These are phyloP conservation scores for Kodamaea derodonti DNA, from an alignment of 1,139 yeast genomes.

Conservation along the genomic window DNA sequence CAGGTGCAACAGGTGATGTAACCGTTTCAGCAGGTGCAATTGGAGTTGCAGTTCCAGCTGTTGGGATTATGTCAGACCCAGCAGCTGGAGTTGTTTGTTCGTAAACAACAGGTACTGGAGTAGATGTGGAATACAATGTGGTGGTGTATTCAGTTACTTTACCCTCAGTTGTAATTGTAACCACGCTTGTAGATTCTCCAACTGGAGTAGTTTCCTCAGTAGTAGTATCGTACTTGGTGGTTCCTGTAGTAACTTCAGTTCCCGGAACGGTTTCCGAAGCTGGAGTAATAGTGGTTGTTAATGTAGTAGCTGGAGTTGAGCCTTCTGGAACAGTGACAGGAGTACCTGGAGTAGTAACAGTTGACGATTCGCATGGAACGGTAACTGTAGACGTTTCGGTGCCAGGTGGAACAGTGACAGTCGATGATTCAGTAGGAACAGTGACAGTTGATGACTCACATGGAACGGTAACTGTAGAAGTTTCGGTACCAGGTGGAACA, in stretches of 20 bases:
- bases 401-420: not conserved
- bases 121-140: not conserved
- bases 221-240: constrained; percentile 1
- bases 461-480: no score
- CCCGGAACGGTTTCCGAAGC: constrained; percentile 1
- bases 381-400: constrained; percentile 5
- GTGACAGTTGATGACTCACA: no score
- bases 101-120: constrained; percentile 1
- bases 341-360: constrained; percentile 10
- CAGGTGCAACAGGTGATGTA: no score
- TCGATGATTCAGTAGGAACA: no score
- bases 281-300: not conserved
- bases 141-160: constrained; percentile 9
- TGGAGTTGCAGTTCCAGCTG: no score
- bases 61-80: no score
- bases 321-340: constrained; percentile 8
- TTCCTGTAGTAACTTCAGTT: not conserved
- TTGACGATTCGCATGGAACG: no score
- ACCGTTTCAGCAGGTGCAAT: no score
- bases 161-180: constrained; percentile 9
- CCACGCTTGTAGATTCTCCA: constrained; percentile 8
- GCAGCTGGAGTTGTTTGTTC: constrained; percentile 3
- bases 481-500: no score
- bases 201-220: not conserved
- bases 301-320: constrained; percentile 9